phyloP scores from a whole-genome alignment of 1,284 basidiomycete genomes.

The Mycosarcoma mackinlayi region DNA sequence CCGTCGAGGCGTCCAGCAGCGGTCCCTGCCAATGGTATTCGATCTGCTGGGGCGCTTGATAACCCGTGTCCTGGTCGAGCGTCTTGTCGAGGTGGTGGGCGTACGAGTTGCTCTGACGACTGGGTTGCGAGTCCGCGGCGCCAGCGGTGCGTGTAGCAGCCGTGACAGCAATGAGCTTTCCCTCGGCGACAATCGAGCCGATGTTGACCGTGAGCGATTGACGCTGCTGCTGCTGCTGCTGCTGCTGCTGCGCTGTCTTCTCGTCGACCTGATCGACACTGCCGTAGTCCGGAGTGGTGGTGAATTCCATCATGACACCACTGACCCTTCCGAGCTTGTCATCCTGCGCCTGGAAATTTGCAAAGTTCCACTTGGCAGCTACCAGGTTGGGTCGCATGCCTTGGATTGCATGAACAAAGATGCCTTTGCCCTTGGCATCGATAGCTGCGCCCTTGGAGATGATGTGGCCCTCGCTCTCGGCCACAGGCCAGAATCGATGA shows the following conservation, averaged over 20 bases:
- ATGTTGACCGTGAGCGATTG: slow-evolving; percentile 75
- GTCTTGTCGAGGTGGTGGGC: slow-evolving; percentile 77
- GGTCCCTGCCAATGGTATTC: slow-evolving; percentile 83
- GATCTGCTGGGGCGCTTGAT: slow-evolving; percentile 79
- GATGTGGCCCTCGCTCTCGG: slow-evolving; percentile 77
- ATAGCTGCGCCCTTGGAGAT: slow-evolving; percentile 77
- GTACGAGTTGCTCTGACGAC: slow-evolving; percentile 76
- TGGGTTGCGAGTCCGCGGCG: slow-evolving; percentile 31
- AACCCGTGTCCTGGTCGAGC: slow-evolving; percentile 80
- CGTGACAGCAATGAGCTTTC: slow-evolving; percentile 79
- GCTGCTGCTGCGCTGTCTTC: no score
- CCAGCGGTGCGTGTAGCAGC: slow-evolving; percentile 66
- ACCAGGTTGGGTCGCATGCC: slow-evolving; percentile 97
- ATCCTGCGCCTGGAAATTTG: slow-evolving; percentile 76
- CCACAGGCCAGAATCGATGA: slow-evolving; percentile 68
- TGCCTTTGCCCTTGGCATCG: slow-evolving; percentile 80
- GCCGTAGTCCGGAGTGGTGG: slow-evolving; percentile 72
- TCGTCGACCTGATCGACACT: slow-evolving; percentile 24
- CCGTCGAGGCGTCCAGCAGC: slow-evolving; percentile 69
- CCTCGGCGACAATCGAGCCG: slow-evolving; percentile 82
- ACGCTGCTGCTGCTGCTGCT: slow-evolving; percentile 24
- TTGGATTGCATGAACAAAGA: slow-evolving; percentile 96
- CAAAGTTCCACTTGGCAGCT: slow-evolving; percentile 95
- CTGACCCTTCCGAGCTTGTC: slow-evolving; percentile 74
- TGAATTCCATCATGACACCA: slow-evolving; percentile 94